A percentile compares a stretch with the other conserved stretches of the same genome.
These are phyloP conservation scores for Trichoderma aggressivum DNA, from an alignment of 2,329 filamentous ascomycete species.

Conservation along the genomic window DNA sequence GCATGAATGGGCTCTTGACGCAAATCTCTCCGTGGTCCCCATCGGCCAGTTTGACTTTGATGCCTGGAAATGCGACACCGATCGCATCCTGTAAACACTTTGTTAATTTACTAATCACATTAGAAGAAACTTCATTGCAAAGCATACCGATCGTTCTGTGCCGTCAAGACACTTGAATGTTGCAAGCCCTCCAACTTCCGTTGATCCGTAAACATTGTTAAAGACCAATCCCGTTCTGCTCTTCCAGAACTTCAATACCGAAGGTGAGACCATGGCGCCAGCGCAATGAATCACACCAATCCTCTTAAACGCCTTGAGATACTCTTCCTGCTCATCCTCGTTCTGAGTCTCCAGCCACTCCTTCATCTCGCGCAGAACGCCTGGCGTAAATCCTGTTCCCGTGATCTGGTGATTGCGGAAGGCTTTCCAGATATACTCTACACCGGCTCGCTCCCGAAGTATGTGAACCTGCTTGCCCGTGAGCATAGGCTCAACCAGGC, in stretches of 20 bases:
- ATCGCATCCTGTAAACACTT: conserved; percentile 6
- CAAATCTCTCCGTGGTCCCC: conserved; percentile 24
- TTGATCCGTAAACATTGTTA: conserved; percentile 20
- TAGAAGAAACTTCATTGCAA: background rate
- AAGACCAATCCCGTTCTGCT: conserved; percentile 16
- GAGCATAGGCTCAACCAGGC: conserved; percentile 18
- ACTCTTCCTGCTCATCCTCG: conserved; percentile 11
- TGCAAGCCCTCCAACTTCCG: conserved; percentile 17
- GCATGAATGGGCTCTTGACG: conserved; percentile 21
- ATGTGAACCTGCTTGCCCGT: conserved; percentile 21
- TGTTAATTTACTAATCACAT: background rate
- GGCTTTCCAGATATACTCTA: conserved; percentile 17
- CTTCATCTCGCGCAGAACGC: conserved; percentile 20
- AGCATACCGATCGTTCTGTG: conserved; percentile 12
- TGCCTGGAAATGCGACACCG: conserved; percentile 8
- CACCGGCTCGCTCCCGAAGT: conserved; percentile 13
- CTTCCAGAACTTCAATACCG: conserved; percentile 21
- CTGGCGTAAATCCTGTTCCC: conserved; percentile 18
- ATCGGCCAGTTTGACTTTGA: conserved; percentile 19
- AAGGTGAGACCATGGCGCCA: conserved; percentile 9
- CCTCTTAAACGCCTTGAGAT: conserved; percentile 12
- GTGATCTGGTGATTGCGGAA: conserved; percentile 20
- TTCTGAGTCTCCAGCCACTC: conserved; percentile 14
- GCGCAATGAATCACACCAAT: background rate
- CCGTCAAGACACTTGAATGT: background rate